A percentile compares a stretch with the other conserved stretches of the same genome.
phyloP scores from a whole-genome alignment of 345 rosid species.

The Psidium friedrichsthalianum region DNA sequence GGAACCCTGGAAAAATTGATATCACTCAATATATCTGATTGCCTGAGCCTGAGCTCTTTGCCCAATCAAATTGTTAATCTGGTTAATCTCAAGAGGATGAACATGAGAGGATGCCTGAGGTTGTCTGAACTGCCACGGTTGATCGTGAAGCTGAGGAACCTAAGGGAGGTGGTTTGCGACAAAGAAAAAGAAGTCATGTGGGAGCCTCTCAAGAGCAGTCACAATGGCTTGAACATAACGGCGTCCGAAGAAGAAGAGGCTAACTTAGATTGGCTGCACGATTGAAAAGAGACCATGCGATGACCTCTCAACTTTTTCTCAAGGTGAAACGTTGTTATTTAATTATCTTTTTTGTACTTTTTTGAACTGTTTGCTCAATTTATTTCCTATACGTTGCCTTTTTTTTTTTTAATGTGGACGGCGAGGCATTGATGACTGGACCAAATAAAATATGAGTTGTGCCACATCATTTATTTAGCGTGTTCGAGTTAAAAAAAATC shows the following conservation, averaged over 20 bases:
- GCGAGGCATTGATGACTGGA: background rate
- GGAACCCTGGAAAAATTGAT: slow-evolving; percentile 17
- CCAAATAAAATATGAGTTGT: background rate
- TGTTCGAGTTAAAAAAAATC: background rate
- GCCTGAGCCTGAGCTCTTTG: background rate
- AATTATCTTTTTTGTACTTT: background rate
- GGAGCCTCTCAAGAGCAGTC: slow-evolving; percentile 10
- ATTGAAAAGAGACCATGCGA: accelerated
- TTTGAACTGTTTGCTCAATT: background rate
- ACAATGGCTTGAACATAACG: background rate
- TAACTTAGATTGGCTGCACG: slow-evolving; percentile 12
- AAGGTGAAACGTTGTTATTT: background rate
- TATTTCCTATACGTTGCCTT: background rate
- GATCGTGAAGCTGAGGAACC: slow-evolving; percentile 16
- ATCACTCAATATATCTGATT: slow-evolving; percentile 9
- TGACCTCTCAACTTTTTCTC: background rate
- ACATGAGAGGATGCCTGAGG: background rate
- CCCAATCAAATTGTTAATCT: background rate
- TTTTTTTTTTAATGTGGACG: background rate
- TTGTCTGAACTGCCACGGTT: slow-evolving; percentile 14
- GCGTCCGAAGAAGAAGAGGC: background rate
- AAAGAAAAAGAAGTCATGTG: slow-evolving; percentile 29
- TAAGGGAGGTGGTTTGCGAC: slow-evolving; percentile 37
- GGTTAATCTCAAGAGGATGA: background rate
- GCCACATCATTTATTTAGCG: background rate